Evolutionary conservation across 2,329 filamentous ascomycete genomes (phyloP).

Genomic region (Colletotrichum abscissum): DNA sequence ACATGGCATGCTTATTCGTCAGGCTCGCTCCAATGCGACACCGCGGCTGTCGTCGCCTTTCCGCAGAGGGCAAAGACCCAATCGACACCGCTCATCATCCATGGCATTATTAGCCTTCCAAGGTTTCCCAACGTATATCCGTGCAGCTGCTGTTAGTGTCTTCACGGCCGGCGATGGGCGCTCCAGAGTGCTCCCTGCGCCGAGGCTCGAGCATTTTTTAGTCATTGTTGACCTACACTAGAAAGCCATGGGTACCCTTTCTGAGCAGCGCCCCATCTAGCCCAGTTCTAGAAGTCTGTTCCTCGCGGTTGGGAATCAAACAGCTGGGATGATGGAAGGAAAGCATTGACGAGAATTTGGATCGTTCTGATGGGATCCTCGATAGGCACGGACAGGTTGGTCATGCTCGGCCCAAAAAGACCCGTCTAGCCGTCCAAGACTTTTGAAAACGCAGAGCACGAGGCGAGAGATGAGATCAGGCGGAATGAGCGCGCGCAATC

Average conservation of each 20-base stretch:
- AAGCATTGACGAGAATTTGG: slow-evolving; percentile 6
- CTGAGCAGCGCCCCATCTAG: background rate
- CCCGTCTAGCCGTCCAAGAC: background rate
- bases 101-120: slow-evolving; percentile 9
- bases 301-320: background rate
- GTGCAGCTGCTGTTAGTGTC: slow-evolving; percentile 26
- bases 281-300: slow-evolving; percentile 22
- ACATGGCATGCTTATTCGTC: slow-evolving; percentile 30
- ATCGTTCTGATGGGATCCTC: background rate
- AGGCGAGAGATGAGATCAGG: slow-evolving; percentile 4
- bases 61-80: slow-evolving; percentile 7
- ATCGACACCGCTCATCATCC: slow-evolving; percentile 11
- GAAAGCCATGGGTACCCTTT: background rate
- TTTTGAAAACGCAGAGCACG: slow-evolving; percentile 1
- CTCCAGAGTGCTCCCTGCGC: slow-evolving; percentile 20
- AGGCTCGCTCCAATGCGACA: slow-evolving; percentile 7
- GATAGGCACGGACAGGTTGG: background rate
- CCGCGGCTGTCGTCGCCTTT: slow-evolving; percentile 1
- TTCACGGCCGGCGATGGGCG: slow-evolving; percentile 14
- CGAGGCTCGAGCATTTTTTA: slow-evolving; percentile 27
- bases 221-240: background rate
- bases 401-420: background rate
- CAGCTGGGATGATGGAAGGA: slow-evolving; percentile 15
- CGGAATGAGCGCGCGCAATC: slow-evolving; percentile 25
- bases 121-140: slow-evolving; percentile 22